These are phyloP conservation scores for Hypsizygus ulmarius DNA, from an alignment of 1,284 basidiomycete species.

Conservation along the genomic window DNA sequence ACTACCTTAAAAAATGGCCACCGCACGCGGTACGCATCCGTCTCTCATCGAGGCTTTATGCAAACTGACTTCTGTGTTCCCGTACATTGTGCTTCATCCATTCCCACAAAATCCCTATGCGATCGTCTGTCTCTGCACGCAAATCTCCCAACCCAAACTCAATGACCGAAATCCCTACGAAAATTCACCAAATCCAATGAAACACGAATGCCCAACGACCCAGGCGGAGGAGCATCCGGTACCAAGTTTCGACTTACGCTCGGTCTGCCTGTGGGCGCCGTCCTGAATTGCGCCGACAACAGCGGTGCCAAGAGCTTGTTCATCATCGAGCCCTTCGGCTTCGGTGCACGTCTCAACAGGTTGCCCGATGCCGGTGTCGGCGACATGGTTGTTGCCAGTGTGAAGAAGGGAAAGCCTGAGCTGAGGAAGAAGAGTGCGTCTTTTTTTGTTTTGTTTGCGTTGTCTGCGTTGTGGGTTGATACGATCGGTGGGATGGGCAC, in stretches of 20 bases:
- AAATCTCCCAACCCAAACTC: slow-evolving; percentile 2
- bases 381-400: slow-evolving; percentile 98
- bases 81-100: background rate
- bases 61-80: slow-evolving; percentile 7
- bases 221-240: slow-evolving; percentile 60
- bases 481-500: too few relatives aligned
- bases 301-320: slow-evolving; percentile 96
- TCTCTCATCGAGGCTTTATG: slow-evolving; percentile 1
- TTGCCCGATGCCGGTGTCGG: slow-evolving; percentile 97
- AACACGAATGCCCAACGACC: slow-evolving; percentile 2
- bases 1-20: slow-evolving; percentile 35
- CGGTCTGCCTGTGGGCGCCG: slow-evolving; percentile 96
- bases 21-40: slow-evolving; percentile 29
- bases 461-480: background rate
- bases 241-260: slow-evolving; percentile 98
- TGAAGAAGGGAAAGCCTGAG: slow-evolving; percentile 99
- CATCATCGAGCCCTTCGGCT: slow-evolving; percentile 89
- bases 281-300: slow-evolving; percentile 99
- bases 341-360: slow-evolving; percentile 96
- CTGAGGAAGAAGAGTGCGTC: slow-evolving; percentile 96
- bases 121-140: background rate
- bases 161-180: slow-evolving; percentile 2
- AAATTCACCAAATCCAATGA: background rate
- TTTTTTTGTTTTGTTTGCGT: slow-evolving; percentile 5
- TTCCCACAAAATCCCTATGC: background rate